Conservation (phyloP, 331 rosid genomes). For the Quercus tomentella region DNA sequence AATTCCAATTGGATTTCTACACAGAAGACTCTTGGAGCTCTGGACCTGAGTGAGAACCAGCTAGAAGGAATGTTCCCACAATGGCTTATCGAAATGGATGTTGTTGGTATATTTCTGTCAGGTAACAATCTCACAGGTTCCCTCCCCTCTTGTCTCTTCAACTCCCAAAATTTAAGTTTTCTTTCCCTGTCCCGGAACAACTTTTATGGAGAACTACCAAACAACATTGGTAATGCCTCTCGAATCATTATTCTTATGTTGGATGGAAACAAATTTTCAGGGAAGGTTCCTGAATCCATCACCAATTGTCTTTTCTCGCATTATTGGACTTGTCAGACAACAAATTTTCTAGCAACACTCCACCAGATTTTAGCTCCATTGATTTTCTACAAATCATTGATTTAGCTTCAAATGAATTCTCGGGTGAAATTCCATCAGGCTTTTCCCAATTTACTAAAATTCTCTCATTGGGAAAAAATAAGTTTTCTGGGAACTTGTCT, state of each 20-base stretch:
- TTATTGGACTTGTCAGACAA: conserved; percentile 26
- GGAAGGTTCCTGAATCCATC: conserved; percentile 25
- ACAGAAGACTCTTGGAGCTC: conserved; percentile 4
- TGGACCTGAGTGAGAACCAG: conserved; percentile 28
- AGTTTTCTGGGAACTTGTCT: conserved; percentile 16
- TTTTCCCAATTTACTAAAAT: conserved; percentile 12
- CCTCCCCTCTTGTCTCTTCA: conserved; percentile 23
- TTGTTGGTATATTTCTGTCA: conserved; percentile 20
- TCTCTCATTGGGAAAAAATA: not conserved
- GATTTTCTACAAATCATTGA: conserved; percentile 11
- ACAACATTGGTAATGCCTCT: conserved; percentile 16
- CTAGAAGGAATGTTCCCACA: conserved; percentile 26
- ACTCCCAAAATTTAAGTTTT: not conserved
- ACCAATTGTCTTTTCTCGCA: conserved; percentile 3
- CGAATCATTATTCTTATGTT: conserved; percentile 13
- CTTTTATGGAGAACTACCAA: conserved; percentile 24
- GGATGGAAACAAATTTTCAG: conserved; percentile 30
- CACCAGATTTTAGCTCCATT: conserved; percentile 5
- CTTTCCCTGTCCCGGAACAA: conserved; percentile 27
- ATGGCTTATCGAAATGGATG: conserved; percentile 29
- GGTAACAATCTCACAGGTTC: conserved; percentile 22
- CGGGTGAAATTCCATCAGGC: conserved; percentile 19
- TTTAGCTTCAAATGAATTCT: conserved; percentile 27
- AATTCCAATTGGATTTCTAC: conserved; percentile 27
- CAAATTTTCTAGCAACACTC: conserved; percentile 8